A percentile compares a stretch with the other conserved stretches of the same genome.
phyloP scores from a whole-genome alignment of 495 filamentous ascomycete genomes.

The Neurospora pannonica region DNA sequence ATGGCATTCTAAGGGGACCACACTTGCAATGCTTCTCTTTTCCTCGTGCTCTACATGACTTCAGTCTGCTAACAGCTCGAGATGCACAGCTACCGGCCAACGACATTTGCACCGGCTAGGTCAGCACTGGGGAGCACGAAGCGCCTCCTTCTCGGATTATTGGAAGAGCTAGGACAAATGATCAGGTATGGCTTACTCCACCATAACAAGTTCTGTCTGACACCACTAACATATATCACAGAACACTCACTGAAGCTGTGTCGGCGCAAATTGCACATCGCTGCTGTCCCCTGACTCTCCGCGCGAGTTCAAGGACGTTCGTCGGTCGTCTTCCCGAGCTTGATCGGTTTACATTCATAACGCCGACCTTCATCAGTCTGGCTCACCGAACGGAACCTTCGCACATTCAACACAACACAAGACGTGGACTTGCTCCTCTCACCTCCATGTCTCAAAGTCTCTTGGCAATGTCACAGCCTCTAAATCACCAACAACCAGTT shows the following conservation, averaged over 20 bases:
- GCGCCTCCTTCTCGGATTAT: not conserved
- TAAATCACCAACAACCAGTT: not conserved
- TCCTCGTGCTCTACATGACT: not conserved
- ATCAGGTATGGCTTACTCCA: not conserved
- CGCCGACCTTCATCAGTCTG: not conserved
- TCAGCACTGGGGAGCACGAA: not conserved
- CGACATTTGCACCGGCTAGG: not conserved
- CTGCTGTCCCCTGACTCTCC: not conserved
- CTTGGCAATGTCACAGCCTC: not conserved
- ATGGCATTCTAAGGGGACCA: not conserved
- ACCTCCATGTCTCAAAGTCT: not conserved
- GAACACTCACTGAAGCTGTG: not conserved
- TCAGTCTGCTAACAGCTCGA: not conserved
- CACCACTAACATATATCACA: not conserved
- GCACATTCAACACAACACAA: not conserved
- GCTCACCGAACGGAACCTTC: not conserved
- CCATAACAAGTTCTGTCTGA: not conserved
- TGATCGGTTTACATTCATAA: not conserved
- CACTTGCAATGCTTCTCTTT: not conserved
- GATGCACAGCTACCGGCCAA: not conserved
- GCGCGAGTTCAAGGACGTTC: not conserved
- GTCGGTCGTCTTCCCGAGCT: not conserved
- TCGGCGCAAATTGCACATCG: not conserved
- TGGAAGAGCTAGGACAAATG: not conserved
- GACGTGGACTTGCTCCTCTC: not conserved